These are phyloP conservation scores for Hortiboletus campestris DNA, from an alignment of 768 basidiomycete species.

Conservation along the genomic window DNA sequence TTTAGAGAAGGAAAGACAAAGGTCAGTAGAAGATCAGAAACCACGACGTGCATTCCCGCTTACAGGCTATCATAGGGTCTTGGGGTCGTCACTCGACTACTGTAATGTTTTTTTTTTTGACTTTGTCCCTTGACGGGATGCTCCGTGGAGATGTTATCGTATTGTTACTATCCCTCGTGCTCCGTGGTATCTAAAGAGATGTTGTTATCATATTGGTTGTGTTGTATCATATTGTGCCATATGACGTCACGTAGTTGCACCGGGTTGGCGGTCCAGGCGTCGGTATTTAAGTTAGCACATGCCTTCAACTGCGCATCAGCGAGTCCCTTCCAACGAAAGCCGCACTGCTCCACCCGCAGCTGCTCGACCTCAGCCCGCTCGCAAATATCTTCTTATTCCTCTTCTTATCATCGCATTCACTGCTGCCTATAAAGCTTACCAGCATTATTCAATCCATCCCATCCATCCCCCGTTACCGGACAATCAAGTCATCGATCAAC, in stretches of 20 bases:
- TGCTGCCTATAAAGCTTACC: constrained; percentile 44
- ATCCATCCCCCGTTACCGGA: constrained; percentile 1
- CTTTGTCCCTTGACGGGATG: no score
- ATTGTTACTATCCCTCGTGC: no score
- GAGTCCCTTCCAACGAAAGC: constrained; percentile 18
- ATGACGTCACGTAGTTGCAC: constrained; percentile 18
- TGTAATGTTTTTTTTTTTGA: constrained; percentile 42
- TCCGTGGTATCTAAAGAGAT: no score
- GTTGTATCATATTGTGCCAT: not conserved
- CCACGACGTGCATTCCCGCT: constrained; percentile 1
- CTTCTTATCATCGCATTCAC: constrained; percentile 37
- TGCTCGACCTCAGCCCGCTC: constrained; percentile 23
- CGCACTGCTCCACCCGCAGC: constrained; percentile 7
- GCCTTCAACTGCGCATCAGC: constrained; percentile 23
- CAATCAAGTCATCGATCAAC: constrained; percentile 18
- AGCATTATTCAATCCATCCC: constrained; percentile 32
- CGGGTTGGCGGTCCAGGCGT: constrained; percentile 8
- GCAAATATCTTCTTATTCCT: constrained; percentile 36
- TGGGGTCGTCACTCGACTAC: constrained; percentile 68
- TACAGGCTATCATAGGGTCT: constrained; percentile 51
- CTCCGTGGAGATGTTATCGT: no score
- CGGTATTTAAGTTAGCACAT: constrained; percentile 17
- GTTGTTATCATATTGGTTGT: not conserved
- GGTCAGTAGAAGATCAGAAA: constrained; percentile 39
- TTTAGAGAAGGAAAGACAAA: constrained; percentile 97